Base-by-base conservation (phyloP, 441 rosid species). In the Adansonia madagascariensis region DNA sequence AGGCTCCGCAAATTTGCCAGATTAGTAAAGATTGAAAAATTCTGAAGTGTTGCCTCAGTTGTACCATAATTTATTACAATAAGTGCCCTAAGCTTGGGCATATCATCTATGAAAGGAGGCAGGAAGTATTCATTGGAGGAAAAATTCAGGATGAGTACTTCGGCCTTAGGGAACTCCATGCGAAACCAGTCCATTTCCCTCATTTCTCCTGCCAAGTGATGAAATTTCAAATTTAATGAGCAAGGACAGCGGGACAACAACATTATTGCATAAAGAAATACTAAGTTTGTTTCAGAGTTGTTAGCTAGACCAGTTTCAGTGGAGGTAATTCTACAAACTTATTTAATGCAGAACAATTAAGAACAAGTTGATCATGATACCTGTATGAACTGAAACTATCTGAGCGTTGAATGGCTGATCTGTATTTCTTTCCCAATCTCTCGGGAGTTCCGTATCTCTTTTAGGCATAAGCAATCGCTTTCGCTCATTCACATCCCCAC, bases 161-260 rank as follows among this genome's bases (percentile, higher is more conserved):
- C 94, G 47, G 97, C 92, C 81, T 89, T 88, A 0, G 97, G 98
- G 77, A 94, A 90, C 35, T 91, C 90, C 88, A 92, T 80, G 56
- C 79, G 82, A 9, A 77, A 86, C 98, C 97, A 92, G 31, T 87
- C 91, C 96, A 91, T 91, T 72, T 90, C 97, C 56, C 75, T 76
- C 94, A 94, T 94, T 80, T 89, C 94, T 52, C 79, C 98, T 94
- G 78, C 59, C 69, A 50, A 77, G 56, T 35, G 64, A 76, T 68
- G 17, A 47, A 68, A 47, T 47, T 68, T 44, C n/a, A 20, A 2
- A 11, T 22, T 2, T 47, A 47, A 47, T 22, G 6, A 68, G 73
- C 41, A 22, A 46, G 3, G 55, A 11, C 35, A 67, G 35, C 9
- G 1, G 55, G 57, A 50, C 12, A 49, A 63, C 49, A 56, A 20